Evolutionary conservation across 345 rosid genomes (phyloP), one percentile per base, ranked within the genome.

Genomic region (Triadica sebifera): DNA sequence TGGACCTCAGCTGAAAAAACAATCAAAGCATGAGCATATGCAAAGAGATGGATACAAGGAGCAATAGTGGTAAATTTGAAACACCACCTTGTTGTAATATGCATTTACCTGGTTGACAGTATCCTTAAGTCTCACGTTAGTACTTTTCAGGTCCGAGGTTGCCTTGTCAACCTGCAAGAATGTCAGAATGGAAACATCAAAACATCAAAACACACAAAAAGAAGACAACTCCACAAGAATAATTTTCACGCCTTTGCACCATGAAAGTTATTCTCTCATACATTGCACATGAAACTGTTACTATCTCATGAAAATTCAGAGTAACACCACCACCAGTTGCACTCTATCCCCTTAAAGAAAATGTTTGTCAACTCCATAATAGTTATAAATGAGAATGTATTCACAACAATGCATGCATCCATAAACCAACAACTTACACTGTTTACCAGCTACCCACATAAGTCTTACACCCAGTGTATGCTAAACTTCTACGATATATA

Each of bases 51-150:
- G 1, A 29, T 55, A 17, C 59, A 34, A 64, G 16, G 2, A 29
- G 12, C 2, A 55, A 49, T 37, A 50, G 59, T 25, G 16, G 12
- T 17, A 50, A 68, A n/a, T 45, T 65, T 65, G 46, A 19, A 46
- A 24, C n/a, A n/a, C 12, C 12, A 38, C n/a, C 24, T 6, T 6
- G 46, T 4, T 17, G 29, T 11, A 41, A 43, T 1, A 53, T 15
- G 62, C 38, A 47, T 24, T 74, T 65, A 79, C 82, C 79, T 71
- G 49, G 82, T 71, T 75, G 39, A 75, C 63, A 49, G 82, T 79
- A 29, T 79, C 79, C 45, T 79, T 79, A 43, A 79, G 82, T 67
- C 82, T 75, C 69, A 79, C 76, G 50, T 75, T 79, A 7, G 82
- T 79, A 59, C 24, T 79, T 75, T 72, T 79, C 38, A 79, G 79